These are phyloP conservation scores for Eutrema heterophyllum DNA, from an alignment of 345 rosid species.

Conservation along the genomic window DNA sequence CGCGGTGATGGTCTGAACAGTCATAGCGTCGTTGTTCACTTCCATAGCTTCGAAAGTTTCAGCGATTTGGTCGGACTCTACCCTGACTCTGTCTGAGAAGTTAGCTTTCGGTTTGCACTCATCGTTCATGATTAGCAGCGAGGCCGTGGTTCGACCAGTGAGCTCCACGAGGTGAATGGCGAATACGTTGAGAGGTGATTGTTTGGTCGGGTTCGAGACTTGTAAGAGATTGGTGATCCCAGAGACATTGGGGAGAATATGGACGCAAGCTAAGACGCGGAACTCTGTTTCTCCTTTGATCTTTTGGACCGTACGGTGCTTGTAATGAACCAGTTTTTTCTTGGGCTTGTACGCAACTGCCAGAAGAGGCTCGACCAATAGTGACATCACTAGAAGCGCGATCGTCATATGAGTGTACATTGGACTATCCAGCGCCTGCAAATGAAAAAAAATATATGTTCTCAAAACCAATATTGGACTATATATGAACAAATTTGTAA, in stretches of 20 bases:
- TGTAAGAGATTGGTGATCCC: conserved; percentile 53
- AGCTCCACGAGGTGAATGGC: conserved; percentile 59
- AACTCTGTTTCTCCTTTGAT: conserved; percentile 38
- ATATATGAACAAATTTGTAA: not conserved
- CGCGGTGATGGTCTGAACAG: conserved; percentile 42
- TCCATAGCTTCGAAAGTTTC: conserved; percentile 37
- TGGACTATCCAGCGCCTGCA: conserved; percentile 36
- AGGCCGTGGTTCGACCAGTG: conserved; percentile 58
- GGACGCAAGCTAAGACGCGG: conserved; percentile 52
- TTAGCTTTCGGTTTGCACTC: conserved; percentile 19
- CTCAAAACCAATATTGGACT: no score
- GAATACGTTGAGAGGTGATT: conserved; percentile 48
- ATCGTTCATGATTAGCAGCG: conserved; percentile 54
- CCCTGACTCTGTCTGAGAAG: conserved; percentile 28
- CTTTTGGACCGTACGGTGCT: conserved; percentile 42
- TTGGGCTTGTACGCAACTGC: conserved; percentile 33
- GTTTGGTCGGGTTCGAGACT: conserved; percentile 43
- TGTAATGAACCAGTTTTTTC: conserved; percentile 21
- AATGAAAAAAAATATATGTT: not conserved
- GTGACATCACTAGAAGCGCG: conserved; percentile 41
- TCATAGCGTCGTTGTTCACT: conserved; percentile 22
- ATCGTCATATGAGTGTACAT: conserved; percentile 41
- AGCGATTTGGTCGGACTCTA: conserved; percentile 44
- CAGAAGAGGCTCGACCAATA: conserved; percentile 34
- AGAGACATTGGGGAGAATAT: conserved; percentile 31